A percentile compares a stretch with the other conserved stretches of the same genome.
phyloP scores from a whole-genome alignment of 306 rosid genomes.

The Dryas octopetala region DNA sequence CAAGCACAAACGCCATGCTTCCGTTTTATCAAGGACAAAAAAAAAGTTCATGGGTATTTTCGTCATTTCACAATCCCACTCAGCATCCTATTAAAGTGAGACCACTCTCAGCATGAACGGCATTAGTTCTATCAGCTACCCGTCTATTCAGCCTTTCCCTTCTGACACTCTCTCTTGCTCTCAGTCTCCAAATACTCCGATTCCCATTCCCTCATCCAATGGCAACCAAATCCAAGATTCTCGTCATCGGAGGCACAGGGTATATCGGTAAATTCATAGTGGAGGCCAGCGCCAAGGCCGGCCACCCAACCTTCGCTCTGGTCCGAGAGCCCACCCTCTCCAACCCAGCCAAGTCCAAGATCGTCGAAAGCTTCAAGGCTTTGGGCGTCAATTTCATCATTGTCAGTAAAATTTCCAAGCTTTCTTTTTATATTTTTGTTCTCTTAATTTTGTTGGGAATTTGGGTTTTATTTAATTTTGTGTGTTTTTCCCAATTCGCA shows the following conservation, averaged over 20 bases:
- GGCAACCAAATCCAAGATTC: constrained; percentile 34
- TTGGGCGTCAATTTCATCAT: constrained; percentile 25
- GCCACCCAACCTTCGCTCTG: constrained; percentile 33
- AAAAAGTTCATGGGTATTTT: not conserved
- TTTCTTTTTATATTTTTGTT: not conserved
- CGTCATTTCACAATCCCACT: not conserved
- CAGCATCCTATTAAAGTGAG: no score
- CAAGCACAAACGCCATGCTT: not conserved
- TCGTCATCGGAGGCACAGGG: constrained; percentile 42
- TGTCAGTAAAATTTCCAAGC: constrained; percentile 7
- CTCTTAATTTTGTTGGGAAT: not conserved
- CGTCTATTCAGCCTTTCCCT: not conserved
- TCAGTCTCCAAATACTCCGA: not conserved
- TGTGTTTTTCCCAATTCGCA: not conserved
- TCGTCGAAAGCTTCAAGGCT: constrained; percentile 31
- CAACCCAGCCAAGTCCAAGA: constrained; percentile 23
- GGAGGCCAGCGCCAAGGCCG: constrained; percentile 43
- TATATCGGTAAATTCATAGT: constrained; percentile 40
- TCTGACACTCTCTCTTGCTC: not conserved
- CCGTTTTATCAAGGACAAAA: no score
- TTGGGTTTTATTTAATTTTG: not conserved
- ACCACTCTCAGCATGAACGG: not conserved
- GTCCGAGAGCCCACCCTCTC: constrained; percentile 36
- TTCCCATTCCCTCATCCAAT: constrained; percentile 6
- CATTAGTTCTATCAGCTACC: not conserved